Evolutionary conservation across 1,284 basidiomycete species (phyloP).

Genomic region (Ustilago sp.): DNA sequence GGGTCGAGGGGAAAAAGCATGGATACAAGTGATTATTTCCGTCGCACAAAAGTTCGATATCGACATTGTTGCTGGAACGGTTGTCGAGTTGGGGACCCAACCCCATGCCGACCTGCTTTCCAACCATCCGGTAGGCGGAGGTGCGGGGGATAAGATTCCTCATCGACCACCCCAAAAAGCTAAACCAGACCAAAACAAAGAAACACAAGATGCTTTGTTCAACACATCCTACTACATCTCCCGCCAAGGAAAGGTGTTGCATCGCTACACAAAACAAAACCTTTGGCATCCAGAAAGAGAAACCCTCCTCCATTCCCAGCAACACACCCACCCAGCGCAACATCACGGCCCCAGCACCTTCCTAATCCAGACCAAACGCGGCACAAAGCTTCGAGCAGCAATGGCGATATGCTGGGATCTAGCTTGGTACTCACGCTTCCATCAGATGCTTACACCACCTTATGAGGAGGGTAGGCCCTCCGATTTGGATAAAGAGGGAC

Average conservation of each 20-base stretch:
- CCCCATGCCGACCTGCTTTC: conserved; percentile 27
- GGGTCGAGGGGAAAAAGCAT: conserved; percentile 45
- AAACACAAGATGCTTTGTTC: conserved; percentile 50
- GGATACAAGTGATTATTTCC: conserved; percentile 49
- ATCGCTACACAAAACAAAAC: conserved; percentile 66
- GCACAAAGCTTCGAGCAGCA: conserved; percentile 48
- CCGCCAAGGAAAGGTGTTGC: conserved; percentile 44
- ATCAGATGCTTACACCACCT: conserved; percentile 49
- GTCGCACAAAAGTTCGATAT: conserved; percentile 54
- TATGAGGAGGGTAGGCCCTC: background rate
- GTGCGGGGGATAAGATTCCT: conserved; percentile 20
- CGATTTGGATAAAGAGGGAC: conserved; percentile 39
- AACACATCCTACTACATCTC: conserved; percentile 67
- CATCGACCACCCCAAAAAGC: conserved; percentile 17
- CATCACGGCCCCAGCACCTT: conserved; percentile 50
- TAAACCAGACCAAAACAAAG: background rate
- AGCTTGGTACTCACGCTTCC: conserved; percentile 61
- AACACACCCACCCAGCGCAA: conserved; percentile 52
- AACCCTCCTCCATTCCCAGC: conserved; percentile 49
- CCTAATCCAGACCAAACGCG: conserved; percentile 59
- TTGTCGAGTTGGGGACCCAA: conserved; percentile 57
- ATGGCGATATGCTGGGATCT: conserved; percentile 68
- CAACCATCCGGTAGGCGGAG: conserved; percentile 21
- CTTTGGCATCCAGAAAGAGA: conserved; percentile 67
- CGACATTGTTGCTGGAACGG: conserved; percentile 67